Percentiles rank a stretch among this genome's conserved stretches.
Evolutionary conservation across 148 eudicot species (phyloP).

Genomic region (Simmondsia chinensis): DNA sequence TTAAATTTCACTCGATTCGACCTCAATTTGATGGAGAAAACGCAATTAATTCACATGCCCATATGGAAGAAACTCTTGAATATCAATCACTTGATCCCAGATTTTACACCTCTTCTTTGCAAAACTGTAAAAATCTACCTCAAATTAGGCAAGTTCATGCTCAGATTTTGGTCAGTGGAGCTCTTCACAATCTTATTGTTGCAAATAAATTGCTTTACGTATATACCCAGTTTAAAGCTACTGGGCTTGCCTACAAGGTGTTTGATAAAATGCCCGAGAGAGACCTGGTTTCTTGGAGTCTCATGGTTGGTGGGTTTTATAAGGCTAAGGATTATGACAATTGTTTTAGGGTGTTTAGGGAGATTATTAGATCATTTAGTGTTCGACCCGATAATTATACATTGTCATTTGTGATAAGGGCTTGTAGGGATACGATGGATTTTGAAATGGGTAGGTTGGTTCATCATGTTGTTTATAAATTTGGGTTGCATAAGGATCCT

Average conservation of each 20-base stretch:
- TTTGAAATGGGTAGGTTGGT: constrained; percentile 11
- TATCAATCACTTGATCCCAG: constrained; percentile 4
- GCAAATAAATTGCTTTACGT: constrained; percentile 14
- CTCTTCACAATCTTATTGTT: constrained; percentile 9
- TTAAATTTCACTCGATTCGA: neutral
- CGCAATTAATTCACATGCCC: neutral
- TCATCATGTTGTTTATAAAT: constrained; percentile 15
- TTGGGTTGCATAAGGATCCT: constrained; percentile 7
- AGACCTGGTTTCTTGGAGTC: constrained; percentile 15
- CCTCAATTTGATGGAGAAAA: neutral
- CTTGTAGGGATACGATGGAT: constrained; percentile 17
- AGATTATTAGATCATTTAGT: constrained; percentile 15
- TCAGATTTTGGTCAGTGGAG: constrained; percentile 9
- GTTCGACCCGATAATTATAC: constrained; percentile 11
- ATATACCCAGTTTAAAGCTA: constrained; percentile 8
- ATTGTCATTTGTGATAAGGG: constrained; percentile 18
- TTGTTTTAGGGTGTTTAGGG: constrained; percentile 19
- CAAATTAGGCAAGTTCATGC: constrained; percentile 20
- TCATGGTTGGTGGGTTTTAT: constrained; percentile 20
- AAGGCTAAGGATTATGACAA: constrained; percentile 12
- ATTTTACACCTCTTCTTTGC: constrained; percentile 7
- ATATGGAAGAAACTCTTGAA: neutral
- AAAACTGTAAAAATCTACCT: constrained; percentile 13
- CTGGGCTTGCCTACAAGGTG: constrained; percentile 5
- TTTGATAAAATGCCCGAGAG: constrained; percentile 12